phyloP scores from a whole-genome alignment of 2,329 filamentous ascomycete species.

The Aspergillus texensis region DNA sequence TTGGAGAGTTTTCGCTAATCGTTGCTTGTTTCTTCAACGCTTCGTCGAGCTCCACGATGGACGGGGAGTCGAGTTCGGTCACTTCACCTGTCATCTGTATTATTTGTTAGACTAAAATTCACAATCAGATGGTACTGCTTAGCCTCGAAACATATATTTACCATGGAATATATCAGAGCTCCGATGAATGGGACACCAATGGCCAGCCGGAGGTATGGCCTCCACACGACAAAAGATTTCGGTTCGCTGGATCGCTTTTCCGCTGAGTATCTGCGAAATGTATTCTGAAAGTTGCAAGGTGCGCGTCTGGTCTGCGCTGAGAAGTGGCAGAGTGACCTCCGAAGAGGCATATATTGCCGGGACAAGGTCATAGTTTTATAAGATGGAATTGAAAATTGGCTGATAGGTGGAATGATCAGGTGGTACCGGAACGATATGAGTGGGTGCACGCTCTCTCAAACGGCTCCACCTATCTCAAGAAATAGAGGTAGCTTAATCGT shows the following conservation, averaged over 20 bases:
- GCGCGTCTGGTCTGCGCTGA: slow-evolving; percentile 26
- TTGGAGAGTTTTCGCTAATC: slow-evolving; percentile 78
- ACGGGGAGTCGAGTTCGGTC: slow-evolving; percentile 50
- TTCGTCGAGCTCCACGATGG: slow-evolving; percentile 83
- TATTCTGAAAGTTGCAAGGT: slow-evolving; percentile 20
- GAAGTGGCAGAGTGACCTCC: slow-evolving; percentile 35
- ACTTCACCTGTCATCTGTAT: slow-evolving; percentile 41
- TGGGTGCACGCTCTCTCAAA: slow-evolving; percentile 4
- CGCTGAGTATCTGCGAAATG: slow-evolving; percentile 31
- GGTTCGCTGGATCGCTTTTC: slow-evolving; percentile 24
- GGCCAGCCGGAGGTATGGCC: slow-evolving; percentile 52
- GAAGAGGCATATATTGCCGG: slow-evolving; percentile 36
- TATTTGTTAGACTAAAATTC: slow-evolving; percentile 10
- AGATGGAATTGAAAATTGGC: slow-evolving; percentile 16
- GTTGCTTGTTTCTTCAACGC: slow-evolving; percentile 76
- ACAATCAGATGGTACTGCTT: neutral
- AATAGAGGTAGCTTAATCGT: neutral
- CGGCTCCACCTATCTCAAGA: slow-evolving; percentile 12
- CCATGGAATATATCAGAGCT: slow-evolving; percentile 55
- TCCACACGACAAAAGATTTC: slow-evolving; percentile 42
- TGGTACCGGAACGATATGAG: slow-evolving; percentile 15
- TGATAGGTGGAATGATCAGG: slow-evolving; percentile 20
- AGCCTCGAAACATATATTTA: slow-evolving; percentile 25
- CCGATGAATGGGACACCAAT: slow-evolving; percentile 54
- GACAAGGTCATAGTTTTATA: slow-evolving; percentile 34